Conservation (phyloP, 2,329 filamentous ascomycete species). For the Epichloe gansuensis region DNA sequence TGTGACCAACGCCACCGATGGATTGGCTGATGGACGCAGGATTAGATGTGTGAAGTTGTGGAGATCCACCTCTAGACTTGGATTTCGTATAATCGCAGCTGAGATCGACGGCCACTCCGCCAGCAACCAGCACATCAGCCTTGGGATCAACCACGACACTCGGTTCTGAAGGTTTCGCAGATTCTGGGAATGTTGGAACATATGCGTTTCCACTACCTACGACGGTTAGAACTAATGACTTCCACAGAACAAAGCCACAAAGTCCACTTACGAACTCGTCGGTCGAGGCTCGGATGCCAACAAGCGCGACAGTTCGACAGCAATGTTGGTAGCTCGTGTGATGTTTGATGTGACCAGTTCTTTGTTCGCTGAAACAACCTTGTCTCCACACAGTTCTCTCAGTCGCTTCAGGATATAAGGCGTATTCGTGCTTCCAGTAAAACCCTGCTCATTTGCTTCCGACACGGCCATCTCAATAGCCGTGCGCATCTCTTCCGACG, state of each 20-base stretch:
- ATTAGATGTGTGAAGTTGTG: constrained; percentile 69
- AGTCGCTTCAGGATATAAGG: constrained; percentile 73
- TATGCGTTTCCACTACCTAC: constrained; percentile 20
- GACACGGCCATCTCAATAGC: constrained; percentile 57
- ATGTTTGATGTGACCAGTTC: constrained; percentile 45
- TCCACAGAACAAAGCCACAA: constrained; percentile 7
- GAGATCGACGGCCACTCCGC: constrained; percentile 80
- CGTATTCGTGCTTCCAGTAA: constrained; percentile 66
- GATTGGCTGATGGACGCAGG: constrained; percentile 69
- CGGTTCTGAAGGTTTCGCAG: not conserved
- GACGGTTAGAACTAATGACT: constrained; percentile 22
- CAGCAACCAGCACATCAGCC: constrained; percentile 70
- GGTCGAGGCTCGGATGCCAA: constrained; percentile 19
- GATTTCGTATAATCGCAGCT: constrained; percentile 58
- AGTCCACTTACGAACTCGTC: constrained; percentile 25
- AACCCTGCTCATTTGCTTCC: constrained; percentile 52
- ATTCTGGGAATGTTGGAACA: not conserved
- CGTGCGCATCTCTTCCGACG: constrained; percentile 55
- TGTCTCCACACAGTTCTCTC: constrained; percentile 61
- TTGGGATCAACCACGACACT: constrained; percentile 12
- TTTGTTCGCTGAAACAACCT: constrained; percentile 62
- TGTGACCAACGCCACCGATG: constrained; percentile 83
- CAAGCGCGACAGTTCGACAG: constrained; percentile 39
- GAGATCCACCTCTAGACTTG: constrained; percentile 20
- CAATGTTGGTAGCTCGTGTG: constrained; percentile 40